These are phyloP conservation scores for Cercis canadensis DNA, from an alignment of 306 rosid genomes.

Conservation along the genomic window DNA sequence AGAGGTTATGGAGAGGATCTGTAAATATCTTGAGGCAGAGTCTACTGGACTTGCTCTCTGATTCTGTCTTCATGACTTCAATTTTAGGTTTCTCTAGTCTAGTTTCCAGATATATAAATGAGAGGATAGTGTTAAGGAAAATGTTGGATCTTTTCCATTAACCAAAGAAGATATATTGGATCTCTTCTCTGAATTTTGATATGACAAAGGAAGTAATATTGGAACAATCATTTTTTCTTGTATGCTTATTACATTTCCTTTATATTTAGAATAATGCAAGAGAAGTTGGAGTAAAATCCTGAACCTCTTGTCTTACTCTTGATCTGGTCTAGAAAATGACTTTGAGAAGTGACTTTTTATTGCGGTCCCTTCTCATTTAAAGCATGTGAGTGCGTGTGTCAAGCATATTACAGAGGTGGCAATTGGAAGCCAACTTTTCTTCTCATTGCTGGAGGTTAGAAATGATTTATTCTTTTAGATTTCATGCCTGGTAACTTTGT, in stretches of 20 bases:
- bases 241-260: neutral
- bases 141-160: constrained; percentile 5
- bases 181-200: constrained; percentile 2
- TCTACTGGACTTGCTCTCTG: constrained; percentile 57
- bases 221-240: neutral
- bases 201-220: neutral
- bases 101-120: constrained; percentile 30
- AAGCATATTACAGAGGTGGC: neutral
- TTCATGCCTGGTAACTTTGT: neutral
- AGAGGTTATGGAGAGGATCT: constrained; percentile 94
- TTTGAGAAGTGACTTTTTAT: too few relatives aligned
- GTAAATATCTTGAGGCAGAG: constrained; percentile 91
- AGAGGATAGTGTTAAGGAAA: neutral
- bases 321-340: constrained; percentile 1
- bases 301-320: constrained; percentile 5
- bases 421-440: neutral
- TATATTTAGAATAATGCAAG: constrained; percentile 2
- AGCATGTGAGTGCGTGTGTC: neutral
- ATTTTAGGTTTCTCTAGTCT: constrained; percentile 27
- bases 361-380: neutral
- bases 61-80: constrained; percentile 21
- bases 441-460: too few relatives aligned
- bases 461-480: too few relatives aligned
- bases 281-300: neutral
- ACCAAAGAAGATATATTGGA: neutral